Percentiles rank a stretch among this genome's conserved stretches.
These are phyloP conservation scores for Colletotrichum musae DNA, from an alignment of 2,329 filamentous ascomycete species.

Conservation along the genomic window DNA sequence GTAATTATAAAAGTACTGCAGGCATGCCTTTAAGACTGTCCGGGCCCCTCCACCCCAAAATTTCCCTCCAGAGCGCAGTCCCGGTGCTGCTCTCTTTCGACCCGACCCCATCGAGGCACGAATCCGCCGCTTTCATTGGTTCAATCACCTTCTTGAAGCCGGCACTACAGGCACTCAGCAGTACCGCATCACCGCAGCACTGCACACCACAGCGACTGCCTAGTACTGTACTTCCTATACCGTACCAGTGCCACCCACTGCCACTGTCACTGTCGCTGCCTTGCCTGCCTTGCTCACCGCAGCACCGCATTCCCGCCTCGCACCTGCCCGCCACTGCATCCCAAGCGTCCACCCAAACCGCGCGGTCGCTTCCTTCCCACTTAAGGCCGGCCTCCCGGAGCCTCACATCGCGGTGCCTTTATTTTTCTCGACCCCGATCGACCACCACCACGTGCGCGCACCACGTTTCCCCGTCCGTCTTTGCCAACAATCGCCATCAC, in stretches of 20 bases:
- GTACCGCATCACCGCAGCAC: conserved; percentile 1
- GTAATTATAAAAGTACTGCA: conserved; percentile 43
- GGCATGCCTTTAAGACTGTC: conserved; percentile 42
- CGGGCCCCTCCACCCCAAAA: conserved; percentile 42
- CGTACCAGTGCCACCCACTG: no score
- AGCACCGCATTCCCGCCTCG: conserved; percentile 40
- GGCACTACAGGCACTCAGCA: conserved; percentile 30
- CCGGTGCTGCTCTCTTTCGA: conserved; percentile 36
- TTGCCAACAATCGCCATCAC: not conserved
- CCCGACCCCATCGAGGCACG: conserved; percentile 30
- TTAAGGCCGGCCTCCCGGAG: conserved; percentile 29
- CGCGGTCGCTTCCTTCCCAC: conserved; percentile 19
- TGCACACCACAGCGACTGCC: not conserved
- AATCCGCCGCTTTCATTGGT: conserved; percentile 24
- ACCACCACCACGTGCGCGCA: conserved; percentile 21
- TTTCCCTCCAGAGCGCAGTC: conserved; percentile 42
- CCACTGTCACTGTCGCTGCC: no score
- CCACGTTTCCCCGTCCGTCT: not conserved
- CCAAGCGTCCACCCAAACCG: conserved; percentile 20
- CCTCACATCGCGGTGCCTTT: conserved; percentile 16
- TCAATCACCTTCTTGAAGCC: not conserved
- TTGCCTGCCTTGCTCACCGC: conserved; percentile 18
- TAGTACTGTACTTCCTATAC: no score
- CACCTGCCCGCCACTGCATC: conserved; percentile 35
- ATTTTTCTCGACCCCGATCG: not conserved